Evolutionary conservation across 495 filamentous ascomycete species (phyloP).

Genomic region (Barbatosphaeria neglecta): DNA sequence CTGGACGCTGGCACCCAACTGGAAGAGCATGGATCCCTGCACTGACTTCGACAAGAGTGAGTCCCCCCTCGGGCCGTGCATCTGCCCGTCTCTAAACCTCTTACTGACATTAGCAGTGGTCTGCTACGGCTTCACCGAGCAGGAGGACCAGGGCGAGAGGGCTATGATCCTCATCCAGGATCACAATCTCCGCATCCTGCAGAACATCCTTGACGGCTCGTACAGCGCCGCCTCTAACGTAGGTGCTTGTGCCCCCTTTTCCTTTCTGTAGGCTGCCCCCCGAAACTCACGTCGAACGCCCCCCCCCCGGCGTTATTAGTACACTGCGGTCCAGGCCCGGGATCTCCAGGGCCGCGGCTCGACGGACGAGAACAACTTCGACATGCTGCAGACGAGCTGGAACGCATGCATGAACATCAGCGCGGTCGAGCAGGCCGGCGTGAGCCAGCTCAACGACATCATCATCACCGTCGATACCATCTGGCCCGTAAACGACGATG

Average conservation of each 20-base stretch:
- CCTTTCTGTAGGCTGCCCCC: neutral
- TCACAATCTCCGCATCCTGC: constrained; percentile 44
- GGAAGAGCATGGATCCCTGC: constrained; percentile 54
- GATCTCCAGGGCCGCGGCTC: constrained; percentile 4
- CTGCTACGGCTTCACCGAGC: constrained; percentile 55
- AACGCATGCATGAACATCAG: constrained; percentile 53
- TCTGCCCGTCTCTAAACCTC: too few species aligned
- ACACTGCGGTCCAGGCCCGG: constrained; percentile 6
- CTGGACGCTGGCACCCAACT: constrained; percentile 52
- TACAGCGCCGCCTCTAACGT: constrained; percentile 32
- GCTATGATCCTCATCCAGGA: constrained; percentile 51
- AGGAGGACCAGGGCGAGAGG: constrained; percentile 48
- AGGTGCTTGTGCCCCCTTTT: neutral
- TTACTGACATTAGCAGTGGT: constrained; percentile 21
- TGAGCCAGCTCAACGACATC: constrained; percentile 41
- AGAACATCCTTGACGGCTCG: constrained; percentile 51
- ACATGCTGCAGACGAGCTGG: constrained; percentile 52
- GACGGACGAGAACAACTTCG: constrained; percentile 49
- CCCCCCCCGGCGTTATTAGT: constrained; percentile 19
- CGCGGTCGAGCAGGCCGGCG: constrained; percentile 39
- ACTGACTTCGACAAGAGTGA: constrained; percentile 47
- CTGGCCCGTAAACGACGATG: neutral
- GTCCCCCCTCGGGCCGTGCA: neutral
- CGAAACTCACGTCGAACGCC: constrained; percentile 33
- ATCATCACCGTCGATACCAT: constrained; percentile 10